Conservation (phyloP, 2,329 filamentous ascomycete genomes). For the Alternaria metachromatica region DNA sequence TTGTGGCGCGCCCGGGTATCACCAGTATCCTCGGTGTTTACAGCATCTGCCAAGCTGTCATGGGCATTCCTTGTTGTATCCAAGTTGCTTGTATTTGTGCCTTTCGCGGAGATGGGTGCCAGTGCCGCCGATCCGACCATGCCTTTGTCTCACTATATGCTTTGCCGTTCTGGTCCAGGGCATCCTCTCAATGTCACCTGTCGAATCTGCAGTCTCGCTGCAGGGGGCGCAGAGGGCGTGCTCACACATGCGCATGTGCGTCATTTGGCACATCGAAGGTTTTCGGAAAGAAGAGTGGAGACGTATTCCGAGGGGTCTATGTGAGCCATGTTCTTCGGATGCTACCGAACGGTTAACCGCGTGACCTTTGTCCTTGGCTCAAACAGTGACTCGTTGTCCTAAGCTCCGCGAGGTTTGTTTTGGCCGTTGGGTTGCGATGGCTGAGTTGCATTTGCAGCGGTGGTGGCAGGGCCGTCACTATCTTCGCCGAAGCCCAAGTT, state of each 20-base stretch:
- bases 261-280: conserved; percentile 14
- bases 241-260: conserved; percentile 2
- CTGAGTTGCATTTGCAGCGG: conserved; percentile 36
- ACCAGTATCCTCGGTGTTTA: not conserved
- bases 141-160: conserved; percentile 8
- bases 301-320: conserved; percentile 9
- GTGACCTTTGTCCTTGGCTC: conserved; percentile 29
- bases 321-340: conserved; percentile 36
- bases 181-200: conserved; percentile 32
- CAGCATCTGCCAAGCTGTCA: conserved; percentile 28
- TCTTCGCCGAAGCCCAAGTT: conserved; percentile 81
- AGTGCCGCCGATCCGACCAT: conserved; percentile 9
- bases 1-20: not conserved
- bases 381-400: conserved; percentile 19
- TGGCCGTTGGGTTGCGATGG: conserved; percentile 30
- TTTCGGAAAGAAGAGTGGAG: conserved; percentile 7
- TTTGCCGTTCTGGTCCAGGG: conserved; percentile 7
- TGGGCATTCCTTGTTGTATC: conserved; percentile 23
- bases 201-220: conserved; percentile 27
- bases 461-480: conserved; percentile 28
- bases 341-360: conserved; percentile 33
- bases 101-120: not conserved
- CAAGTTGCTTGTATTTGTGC: not conserved
- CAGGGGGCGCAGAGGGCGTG: conserved; percentile 1
- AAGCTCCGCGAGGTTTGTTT: conserved; percentile 33